Evolutionary conservation across 116 monocot genomes (phyloP).

Genomic region (Papilionanthe hybrid): DNA sequence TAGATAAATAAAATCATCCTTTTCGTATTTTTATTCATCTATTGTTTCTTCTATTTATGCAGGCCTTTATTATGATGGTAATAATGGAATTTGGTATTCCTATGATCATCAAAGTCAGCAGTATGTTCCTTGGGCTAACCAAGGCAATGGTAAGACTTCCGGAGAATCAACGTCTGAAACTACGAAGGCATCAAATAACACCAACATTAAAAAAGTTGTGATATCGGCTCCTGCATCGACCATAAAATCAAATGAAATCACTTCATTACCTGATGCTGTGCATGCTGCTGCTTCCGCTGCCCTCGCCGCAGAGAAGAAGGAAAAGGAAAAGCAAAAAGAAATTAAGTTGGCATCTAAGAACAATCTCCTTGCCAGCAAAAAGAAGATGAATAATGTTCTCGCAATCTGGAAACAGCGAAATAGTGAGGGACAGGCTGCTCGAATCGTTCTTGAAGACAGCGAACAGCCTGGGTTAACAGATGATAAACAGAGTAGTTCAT

Average conservation of each 20-base stretch:
- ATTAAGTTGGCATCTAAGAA: constrained; percentile 86
- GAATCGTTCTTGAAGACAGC: constrained; percentile 68
- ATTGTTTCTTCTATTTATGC: constrained; percentile 14
- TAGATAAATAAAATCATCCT: background rate
- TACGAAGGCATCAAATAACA: constrained; percentile 50
- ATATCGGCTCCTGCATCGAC: constrained; percentile 87
- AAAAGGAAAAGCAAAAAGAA: constrained; percentile 84
- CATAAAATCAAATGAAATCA: constrained; percentile 53
- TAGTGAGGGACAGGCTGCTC: constrained; percentile 78
- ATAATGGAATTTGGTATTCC: constrained; percentile 82
- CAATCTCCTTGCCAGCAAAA: constrained; percentile 84
- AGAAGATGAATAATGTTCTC: constrained; percentile 94
- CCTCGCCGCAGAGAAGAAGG: constrained; percentile 87
- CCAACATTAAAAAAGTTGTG: constrained; percentile 60
- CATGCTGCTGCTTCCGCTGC: constrained; percentile 95
- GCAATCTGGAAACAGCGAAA: constrained; percentile 97
- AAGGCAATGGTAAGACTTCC: constrained; percentile 48
- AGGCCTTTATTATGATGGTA: constrained; percentile 98
- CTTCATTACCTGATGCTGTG: constrained; percentile 78
- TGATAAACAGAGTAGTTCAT: constrained; percentile 37
- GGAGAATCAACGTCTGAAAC: constrained; percentile 35
- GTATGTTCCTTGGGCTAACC: constrained; percentile 77
- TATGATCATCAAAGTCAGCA: constrained; percentile 84
- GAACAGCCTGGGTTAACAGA: constrained; percentile 26
- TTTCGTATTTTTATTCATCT: background rate